A percentile compares a stretch with the other conserved stretches of the same genome.
phyloP scores from a whole-genome alignment of 768 basidiomycete species.

The Rhizopogon vinicolor region DNA sequence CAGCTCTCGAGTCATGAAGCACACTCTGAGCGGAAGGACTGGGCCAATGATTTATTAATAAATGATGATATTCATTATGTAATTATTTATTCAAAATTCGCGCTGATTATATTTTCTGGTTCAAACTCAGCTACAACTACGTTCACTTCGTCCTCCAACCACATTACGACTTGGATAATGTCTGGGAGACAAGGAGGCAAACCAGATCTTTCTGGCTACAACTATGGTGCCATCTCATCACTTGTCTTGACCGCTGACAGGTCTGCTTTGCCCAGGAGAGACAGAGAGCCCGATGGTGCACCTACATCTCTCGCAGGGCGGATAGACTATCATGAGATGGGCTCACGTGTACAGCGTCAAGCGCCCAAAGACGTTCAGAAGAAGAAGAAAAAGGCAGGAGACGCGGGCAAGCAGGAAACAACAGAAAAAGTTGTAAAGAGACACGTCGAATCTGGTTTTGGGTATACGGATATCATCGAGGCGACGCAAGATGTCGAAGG shows the following conservation, averaged over 20 bases:
- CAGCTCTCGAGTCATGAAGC: constrained; percentile 78
- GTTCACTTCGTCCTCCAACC: too few species aligned
- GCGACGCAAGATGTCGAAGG: constrained; percentile 93
- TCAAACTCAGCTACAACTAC: too few species aligned
- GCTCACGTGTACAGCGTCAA: constrained; percentile 79
- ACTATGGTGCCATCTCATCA: constrained; percentile 93
- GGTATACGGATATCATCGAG: constrained; percentile 89
- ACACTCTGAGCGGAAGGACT: constrained; percentile 61
- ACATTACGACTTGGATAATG: constrained; percentile 21
- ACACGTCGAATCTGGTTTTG: constrained; percentile 61
- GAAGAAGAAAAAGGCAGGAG: constrained; percentile 84
- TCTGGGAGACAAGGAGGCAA: constrained; percentile 42
- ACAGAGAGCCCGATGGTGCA: constrained; percentile 96
- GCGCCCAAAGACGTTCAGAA: constrained; percentile 87
- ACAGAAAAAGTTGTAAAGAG: constrained; percentile 59
- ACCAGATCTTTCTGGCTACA: constrained; percentile 87
- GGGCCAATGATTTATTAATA: too few species aligned
- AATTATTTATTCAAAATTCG: too few species aligned
- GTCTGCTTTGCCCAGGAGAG: constrained; percentile 74
- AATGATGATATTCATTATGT: too few species aligned
- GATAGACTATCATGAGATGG: constrained; percentile 90
- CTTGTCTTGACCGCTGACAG: constrained; percentile 92
- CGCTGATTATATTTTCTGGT: too few species aligned
- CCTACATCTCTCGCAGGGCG: constrained; percentile 89
- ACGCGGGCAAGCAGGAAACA: constrained; percentile 43